Evolutionary conservation across 805 yeast genomes (phyloP), one percentile per base, ranked within the genome.

Genomic region (Candida ficus): DNA sequence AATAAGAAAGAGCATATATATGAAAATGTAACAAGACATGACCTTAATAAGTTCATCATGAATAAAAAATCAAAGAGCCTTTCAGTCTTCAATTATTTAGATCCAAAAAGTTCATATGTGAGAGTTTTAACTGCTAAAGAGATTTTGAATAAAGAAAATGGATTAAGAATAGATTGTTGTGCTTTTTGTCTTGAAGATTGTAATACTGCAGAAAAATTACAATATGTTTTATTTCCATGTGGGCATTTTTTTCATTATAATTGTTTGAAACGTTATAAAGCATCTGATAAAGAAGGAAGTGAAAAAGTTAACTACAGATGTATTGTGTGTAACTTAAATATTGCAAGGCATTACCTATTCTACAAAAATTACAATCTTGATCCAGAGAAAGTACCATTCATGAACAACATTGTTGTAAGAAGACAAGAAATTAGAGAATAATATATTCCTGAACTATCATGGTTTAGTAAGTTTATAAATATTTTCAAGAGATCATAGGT

Each of bases 311-410:
- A 32, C 12, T 26, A 22, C 14, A 38, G 33, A 30, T 42, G 45
- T 38, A 34, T 31, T 14, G 7, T 42, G 32, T 42, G 45, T 16
- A 9, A 37, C 13, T 33, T 42, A 29, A 38, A 22, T 17, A 12
- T 38, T n/a, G 11, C 29, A 4, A 33, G 37, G 19, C 36, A 30
- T n/a, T 42, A 33, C 22, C 31, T 29, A 10, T 42, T 9, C 21
- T 42, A 42, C 26, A 37, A 37, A 17, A n/a, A 29, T 14, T 22
- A 25, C 4, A n/a, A 27, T 5, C 28, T 38, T 19, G 42, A 38
- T 14, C 32, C 33, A 10, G 17, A 19, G 9, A 20, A 22, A 9
- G 8, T 11, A 13, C 22, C 25, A 4, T 41, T 40, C 23, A 18
- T 29, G 4, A 37, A 41, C 7, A 33, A 33, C 14, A 16, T 22